phyloP scores from a whole-genome alignment of 768 basidiomycete genomes.

The Kwoniella europaea region DNA sequence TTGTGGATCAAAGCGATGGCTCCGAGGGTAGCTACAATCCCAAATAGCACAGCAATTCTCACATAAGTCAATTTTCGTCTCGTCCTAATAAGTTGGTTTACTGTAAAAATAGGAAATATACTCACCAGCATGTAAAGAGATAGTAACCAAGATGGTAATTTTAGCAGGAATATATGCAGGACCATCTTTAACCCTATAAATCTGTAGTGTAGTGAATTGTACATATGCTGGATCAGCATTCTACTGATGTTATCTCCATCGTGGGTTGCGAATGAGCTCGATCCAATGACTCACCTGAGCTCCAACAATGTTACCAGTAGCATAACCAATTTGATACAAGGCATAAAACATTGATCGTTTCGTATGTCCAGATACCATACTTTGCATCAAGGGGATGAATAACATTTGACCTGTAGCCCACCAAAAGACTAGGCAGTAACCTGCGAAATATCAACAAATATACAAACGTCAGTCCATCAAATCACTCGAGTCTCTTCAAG shows the following conservation, averaged over 20 bases:
- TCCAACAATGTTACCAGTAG: slow-evolving; percentile 6
- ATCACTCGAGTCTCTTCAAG: too few relatives aligned
- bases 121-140: slow-evolving; percentile 10
- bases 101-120: background rate
- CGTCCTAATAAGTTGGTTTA: background rate
- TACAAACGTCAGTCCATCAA: too few relatives aligned
- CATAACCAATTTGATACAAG: slow-evolving; percentile 5
- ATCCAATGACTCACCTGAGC: background rate
- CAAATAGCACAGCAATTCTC: background rate
- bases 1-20: slow-evolving; percentile 5
- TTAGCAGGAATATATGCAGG: slow-evolving; percentile 9
- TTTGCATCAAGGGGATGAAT: slow-evolving; percentile 9
- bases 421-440: slow-evolving; percentile 12
- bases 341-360: slow-evolving; percentile 13
- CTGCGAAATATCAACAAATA: background rate
- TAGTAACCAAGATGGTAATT: slow-evolving; percentile 8
- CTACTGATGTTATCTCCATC: background rate
- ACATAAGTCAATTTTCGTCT: background rate
- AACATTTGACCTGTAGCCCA: slow-evolving; percentile 8
- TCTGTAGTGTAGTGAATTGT: background rate
- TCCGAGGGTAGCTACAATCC: background rate
- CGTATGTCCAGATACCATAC: slow-evolving; percentile 9
- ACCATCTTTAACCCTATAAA: slow-evolving; percentile 4
- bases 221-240: background rate
- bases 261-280: too few relatives aligned